Conservation (phyloP, 371 early-diverging fungal species). For the Actinomortierella ambigua region DNA sequence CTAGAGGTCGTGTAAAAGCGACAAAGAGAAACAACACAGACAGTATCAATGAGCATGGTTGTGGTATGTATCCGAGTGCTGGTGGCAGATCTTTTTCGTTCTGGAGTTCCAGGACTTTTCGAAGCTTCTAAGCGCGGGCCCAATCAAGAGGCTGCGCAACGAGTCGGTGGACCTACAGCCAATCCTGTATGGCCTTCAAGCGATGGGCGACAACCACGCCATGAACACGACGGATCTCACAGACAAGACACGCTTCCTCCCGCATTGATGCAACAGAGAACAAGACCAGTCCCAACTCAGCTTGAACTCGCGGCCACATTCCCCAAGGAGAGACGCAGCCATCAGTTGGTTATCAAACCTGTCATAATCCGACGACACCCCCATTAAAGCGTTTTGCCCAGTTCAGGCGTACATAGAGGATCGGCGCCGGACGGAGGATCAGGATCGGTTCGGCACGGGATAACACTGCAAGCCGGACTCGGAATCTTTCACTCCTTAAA, state of each 20-base stretch:
- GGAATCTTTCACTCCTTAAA: no score
- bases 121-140: not conserved
- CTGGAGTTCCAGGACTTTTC: not conserved
- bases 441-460: slow-evolving; percentile 1
- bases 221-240: not conserved
- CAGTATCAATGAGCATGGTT: no score
- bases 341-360: not conserved
- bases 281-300: no score
- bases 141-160: slow-evolving; percentile 6
- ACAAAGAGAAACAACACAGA: no score
- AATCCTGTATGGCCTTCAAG: slow-evolving; percentile 2
- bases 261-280: slow-evolving; percentile 1
- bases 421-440: not conserved
- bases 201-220: no score
- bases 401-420: slow-evolving; percentile 8
- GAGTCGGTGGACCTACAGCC: not conserved
- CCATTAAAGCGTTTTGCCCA: not conserved
- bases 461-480: no score
- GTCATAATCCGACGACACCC: slow-evolving; percentile 4
- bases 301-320: no score
- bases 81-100: no score
- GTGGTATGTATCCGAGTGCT: no score
- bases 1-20: no score
- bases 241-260: slow-evolving; percentile 7
- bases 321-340: no score